Evolutionary conservation across 306 rosid species (phyloP).

Genomic region (Phaseolus lunatus): DNA sequence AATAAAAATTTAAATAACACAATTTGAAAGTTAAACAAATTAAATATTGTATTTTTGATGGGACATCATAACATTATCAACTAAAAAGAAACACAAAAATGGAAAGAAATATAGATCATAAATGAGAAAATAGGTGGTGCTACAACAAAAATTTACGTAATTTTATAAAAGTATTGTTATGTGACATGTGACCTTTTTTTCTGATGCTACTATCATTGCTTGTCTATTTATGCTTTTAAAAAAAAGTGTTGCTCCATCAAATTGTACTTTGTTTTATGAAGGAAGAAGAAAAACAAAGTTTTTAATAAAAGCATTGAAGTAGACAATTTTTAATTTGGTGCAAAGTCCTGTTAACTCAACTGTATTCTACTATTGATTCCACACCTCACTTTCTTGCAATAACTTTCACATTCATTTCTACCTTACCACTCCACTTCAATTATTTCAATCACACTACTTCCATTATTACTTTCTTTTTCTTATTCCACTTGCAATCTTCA

Average conservation of each 20-base stretch:
- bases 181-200: neutral
- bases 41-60: too few species aligned
- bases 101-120: too few species aligned
- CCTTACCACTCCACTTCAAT: neutral
- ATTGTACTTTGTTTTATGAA: neutral
- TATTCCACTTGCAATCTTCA: neutral
- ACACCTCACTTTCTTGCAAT: constrained; percentile 11
- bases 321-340: neutral
- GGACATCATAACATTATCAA: too few species aligned
- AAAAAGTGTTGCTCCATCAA: neutral
- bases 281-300: neutral
- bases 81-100: too few species aligned
- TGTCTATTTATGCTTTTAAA: neutral
- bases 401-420: constrained; percentile 2
- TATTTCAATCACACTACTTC: constrained; percentile 9
- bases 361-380: neutral
- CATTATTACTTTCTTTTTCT: neutral
- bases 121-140: too few species aligned
- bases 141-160: neutral
- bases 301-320: neutral
- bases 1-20: too few species aligned
- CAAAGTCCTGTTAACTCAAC: neutral
- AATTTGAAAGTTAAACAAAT: too few species aligned
- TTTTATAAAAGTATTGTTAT: neutral
- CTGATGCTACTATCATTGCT: constrained; percentile 9